A percentile compares a stretch with the other conserved stretches of the same genome.
Conservation (phyloP, 345 rosid genomes). For the Ceriops decandra region DNA sequence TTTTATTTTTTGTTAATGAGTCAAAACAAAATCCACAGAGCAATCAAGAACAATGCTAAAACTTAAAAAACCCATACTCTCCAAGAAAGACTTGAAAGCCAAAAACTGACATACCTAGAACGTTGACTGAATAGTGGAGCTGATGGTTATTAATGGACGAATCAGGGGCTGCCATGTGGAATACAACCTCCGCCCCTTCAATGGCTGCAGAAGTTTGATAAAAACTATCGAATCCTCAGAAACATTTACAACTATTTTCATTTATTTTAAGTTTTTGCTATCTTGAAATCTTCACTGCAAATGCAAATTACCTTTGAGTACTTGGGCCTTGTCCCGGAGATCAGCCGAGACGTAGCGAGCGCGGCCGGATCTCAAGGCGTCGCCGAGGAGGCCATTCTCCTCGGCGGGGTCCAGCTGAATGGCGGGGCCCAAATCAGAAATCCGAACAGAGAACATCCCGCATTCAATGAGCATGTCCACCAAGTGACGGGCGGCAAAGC, state of each 20-base stretch:
- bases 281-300: background rate
- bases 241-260: too few species aligned
- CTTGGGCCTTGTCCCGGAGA: conserved; percentile 75
- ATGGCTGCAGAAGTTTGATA: conserved; percentile 39
- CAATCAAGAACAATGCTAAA: background rate
- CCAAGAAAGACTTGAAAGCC: background rate
- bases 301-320: conserved; percentile 50
- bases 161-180: conserved; percentile 98
- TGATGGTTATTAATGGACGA: conserved; percentile 69
- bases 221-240: background rate
- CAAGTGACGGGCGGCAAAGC: conserved; percentile 82
- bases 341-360: conserved; percentile 56
- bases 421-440: conserved; percentile 63
- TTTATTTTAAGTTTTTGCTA: too few species aligned
- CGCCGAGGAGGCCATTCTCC: conserved; percentile 58
- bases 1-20: too few species aligned
- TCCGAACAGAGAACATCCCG: conserved; percentile 53
- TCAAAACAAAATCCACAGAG: background rate
- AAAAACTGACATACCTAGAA: conserved; percentile 44
- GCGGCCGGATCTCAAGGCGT: conserved; percentile 65
- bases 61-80: background rate
- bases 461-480: conserved; percentile 69
- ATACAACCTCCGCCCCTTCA: conserved; percentile 77
- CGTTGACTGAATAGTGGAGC: conserved; percentile 90
- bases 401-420: conserved; percentile 54